Evolutionary conservation across 179 eudicot species (phyloP).

Genomic region (Beta macrorhiza): DNA sequence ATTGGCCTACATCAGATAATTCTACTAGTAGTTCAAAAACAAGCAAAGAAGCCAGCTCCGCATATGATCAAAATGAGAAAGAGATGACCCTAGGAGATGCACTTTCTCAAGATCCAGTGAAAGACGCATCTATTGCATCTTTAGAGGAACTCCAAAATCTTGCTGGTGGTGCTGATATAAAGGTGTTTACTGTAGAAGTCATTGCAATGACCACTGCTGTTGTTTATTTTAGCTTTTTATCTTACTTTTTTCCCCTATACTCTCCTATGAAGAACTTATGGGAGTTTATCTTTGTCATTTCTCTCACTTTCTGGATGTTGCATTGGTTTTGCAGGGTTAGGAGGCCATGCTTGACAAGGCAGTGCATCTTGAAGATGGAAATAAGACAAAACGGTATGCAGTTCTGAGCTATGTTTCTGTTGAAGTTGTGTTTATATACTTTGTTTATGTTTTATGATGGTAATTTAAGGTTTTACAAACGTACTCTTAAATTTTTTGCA

Average conservation of each 20-base stretch:
- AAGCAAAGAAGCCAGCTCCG: conserved; percentile 43
- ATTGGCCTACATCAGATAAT: conserved; percentile 37
- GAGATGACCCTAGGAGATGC: conserved; percentile 56
- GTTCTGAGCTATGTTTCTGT: conserved; percentile 7
- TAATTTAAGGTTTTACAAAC: conserved; percentile 61
- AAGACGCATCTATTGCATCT: conserved; percentile 64
- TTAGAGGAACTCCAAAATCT: conserved; percentile 91
- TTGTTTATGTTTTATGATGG: background rate
- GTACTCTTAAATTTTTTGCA: conserved; percentile 7
- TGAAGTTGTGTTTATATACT: conserved; percentile 3
- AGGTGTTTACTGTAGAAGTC: conserved; percentile 44
- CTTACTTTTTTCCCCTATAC: background rate
- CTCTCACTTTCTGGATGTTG: conserved; percentile 12
- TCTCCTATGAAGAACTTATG: conserved; percentile 9
- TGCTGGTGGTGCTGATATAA: conserved; percentile 94
- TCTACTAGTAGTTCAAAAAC: conserved; percentile 40
- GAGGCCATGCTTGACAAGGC: conserved; percentile 99
- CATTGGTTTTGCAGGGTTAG: conserved; percentile 59
- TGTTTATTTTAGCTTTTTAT: conserved; percentile 14
- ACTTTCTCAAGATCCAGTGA: conserved; percentile 45
- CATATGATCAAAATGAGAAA: conserved; percentile 46
- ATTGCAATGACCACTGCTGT: background rate
- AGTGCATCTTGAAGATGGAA: conserved; percentile 84
- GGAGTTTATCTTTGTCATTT: background rate
- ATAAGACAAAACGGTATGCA: conserved; percentile 64